phyloP scores from a whole-genome alignment of 2,329 filamentous ascomycete species.

The Sclerotinia glacialis region DNA sequence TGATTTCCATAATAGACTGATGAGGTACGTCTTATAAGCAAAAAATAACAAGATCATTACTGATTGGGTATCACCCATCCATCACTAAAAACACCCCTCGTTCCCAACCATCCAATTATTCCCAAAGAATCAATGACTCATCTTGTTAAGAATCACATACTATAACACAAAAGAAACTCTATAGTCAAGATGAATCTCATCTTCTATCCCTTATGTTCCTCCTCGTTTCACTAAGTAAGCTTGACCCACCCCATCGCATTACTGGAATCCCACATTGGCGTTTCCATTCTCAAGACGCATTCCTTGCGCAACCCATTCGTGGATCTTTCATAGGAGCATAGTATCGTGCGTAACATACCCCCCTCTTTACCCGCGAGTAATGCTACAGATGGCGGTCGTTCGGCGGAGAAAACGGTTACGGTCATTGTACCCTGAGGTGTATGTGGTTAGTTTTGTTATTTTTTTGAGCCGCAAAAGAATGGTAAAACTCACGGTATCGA shows the following conservation, averaged over 20 bases:
- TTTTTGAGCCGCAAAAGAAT: background rate
- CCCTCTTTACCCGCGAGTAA: slow-evolving; percentile 40
- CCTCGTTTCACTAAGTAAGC: slow-evolving; percentile 9
- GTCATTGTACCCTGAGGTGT: slow-evolving; percentile 23
- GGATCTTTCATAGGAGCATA: slow-evolving; percentile 32
- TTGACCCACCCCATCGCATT: slow-evolving; percentile 20
- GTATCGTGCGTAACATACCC: slow-evolving; percentile 39
- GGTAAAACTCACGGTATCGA: slow-evolving; percentile 34
- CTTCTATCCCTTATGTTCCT: background rate
- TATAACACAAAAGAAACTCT: background rate
- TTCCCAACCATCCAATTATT: background rate
- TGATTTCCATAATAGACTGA: background rate
- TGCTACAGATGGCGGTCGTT: slow-evolving; percentile 39
- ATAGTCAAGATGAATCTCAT: background rate
- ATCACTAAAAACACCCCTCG: background rate
- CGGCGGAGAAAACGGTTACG: slow-evolving; percentile 39
- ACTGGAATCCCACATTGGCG: slow-evolving; percentile 21
- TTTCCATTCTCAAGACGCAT: slow-evolving; percentile 30
- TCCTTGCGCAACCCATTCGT: slow-evolving; percentile 26
- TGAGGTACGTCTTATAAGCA: background rate
- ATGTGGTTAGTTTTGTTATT: background rate
- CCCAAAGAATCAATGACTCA: background rate
- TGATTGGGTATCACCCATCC: background rate
- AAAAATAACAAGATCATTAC: slow-evolving; percentile 1
- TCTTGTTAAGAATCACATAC: background rate